phyloP scores from a whole-genome alignment of 306 rosid species.

The Luffa aegyptiaca region DNA sequence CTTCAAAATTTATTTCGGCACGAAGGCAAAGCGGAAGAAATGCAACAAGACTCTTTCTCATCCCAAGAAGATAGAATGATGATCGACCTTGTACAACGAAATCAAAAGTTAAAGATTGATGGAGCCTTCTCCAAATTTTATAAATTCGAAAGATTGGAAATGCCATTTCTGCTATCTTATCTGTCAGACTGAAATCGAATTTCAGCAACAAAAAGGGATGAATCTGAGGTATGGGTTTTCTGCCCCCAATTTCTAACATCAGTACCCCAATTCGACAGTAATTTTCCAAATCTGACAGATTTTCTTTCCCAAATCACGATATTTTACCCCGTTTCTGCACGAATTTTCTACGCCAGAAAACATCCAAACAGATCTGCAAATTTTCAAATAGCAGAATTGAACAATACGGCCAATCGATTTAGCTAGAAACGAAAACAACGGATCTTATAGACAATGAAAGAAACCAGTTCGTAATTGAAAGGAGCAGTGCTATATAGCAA shows the following conservation, averaged over 20 bases:
- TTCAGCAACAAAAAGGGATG: background rate
- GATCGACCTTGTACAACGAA: background rate
- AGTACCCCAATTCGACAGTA: background rate
- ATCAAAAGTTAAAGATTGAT: background rate
- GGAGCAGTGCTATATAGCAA: background rate
- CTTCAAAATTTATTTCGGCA: background rate
- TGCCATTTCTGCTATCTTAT: background rate
- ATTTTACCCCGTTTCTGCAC: background rate
- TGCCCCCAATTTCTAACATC: background rate
- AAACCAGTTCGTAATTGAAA: background rate
- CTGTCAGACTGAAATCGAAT: background rate
- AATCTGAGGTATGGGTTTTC: background rate
- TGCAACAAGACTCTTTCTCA: background rate
- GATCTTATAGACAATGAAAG: background rate
- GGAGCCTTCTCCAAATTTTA: background rate
- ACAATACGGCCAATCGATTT: background rate
- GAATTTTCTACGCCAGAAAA: background rate
- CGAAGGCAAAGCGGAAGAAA: background rate
- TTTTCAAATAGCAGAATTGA: background rate
- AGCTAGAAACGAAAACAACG: background rate
- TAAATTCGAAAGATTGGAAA: background rate
- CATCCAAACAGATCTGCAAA: background rate
- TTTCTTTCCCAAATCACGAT: background rate
- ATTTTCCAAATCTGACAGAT: background rate
- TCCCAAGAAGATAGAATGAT: conserved; percentile 1